A percentile compares a stretch with the other conserved stretches of the same genome.
Evolutionary conservation across 768 basidiomycete genomes (phyloP).

Genomic region (Phaffia tasmanica): DNA sequence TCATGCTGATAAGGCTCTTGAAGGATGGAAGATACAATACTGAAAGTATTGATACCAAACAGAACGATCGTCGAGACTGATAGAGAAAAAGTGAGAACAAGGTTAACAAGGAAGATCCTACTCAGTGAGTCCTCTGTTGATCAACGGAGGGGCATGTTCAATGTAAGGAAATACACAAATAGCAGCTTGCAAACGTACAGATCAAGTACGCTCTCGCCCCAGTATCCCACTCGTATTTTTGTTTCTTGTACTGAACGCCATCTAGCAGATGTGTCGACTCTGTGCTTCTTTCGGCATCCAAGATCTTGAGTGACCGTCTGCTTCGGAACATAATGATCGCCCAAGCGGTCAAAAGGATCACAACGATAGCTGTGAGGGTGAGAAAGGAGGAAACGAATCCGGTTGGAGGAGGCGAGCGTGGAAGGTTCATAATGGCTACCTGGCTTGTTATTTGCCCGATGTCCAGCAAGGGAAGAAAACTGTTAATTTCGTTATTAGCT

Average conservation of each 20-base stretch:
- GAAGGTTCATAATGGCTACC: too few species aligned
- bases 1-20: conserved; percentile 12
- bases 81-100: neutral
- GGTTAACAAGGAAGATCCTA: neutral
- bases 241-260: neutral
- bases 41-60: conserved; percentile 24
- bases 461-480: too few species aligned
- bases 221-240: conserved; percentile 12
- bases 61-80: conserved; percentile 2
- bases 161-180: neutral
- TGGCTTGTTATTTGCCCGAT: too few species aligned
- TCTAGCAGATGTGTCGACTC: conserved; percentile 2
- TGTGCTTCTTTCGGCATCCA: neutral
- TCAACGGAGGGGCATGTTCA: too few species aligned
- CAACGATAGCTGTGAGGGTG: conserved; percentile 12
- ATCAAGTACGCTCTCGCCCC: neutral
- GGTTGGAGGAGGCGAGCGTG: neutral
- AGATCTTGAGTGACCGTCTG: neutral
- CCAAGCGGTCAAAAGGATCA: conserved; percentile 5
- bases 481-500: too few species aligned
- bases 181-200: conserved; percentile 1
- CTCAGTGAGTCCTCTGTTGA: neutral
- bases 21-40: conserved; percentile 7
- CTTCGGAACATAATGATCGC: neutral
- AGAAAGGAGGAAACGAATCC: conserved; percentile 20